Evolutionary conservation across 2,329 filamentous ascomycete species (phyloP).

Genomic region (Paracoccidioides lutzii): DNA sequence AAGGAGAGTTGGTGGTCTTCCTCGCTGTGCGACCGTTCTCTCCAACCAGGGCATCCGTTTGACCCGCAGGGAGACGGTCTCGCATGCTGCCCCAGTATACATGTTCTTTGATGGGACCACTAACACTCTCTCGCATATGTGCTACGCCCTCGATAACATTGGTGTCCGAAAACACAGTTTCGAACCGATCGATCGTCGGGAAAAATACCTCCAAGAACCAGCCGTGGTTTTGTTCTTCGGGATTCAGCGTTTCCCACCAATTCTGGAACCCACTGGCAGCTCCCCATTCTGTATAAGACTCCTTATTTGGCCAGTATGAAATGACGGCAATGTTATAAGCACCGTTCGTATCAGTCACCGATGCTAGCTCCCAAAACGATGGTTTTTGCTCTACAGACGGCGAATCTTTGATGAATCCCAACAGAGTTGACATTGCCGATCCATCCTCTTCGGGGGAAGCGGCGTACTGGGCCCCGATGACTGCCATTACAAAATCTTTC

Average conservation of each 20-base stretch:
- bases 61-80: conserved; percentile 29
- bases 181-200: conserved; percentile 32
- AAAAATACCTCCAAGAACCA: conserved; percentile 35
- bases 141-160: conserved; percentile 29
- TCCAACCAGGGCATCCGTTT: conserved; percentile 25
- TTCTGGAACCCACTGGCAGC: conserved; percentile 22
- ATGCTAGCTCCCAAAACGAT: conserved; percentile 21
- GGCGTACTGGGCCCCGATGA: conserved; percentile 21
- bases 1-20: not conserved
- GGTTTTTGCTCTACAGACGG: conserved; percentile 2
- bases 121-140: conserved; percentile 27
- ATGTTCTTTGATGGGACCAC: conserved; percentile 30
- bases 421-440: conserved; percentile 9
- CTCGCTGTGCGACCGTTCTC: conserved; percentile 7
- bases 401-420: conserved; percentile 6
- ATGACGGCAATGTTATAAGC: conserved; percentile 26
- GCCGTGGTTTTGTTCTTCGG: conserved; percentile 18
- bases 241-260: conserved; percentile 27
- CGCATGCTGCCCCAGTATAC: conserved; percentile 38
- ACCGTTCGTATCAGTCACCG: conserved; percentile 20
- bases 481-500: conserved; percentile 23
- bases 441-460: conserved; percentile 6
- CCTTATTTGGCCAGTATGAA: conserved; percentile 27
- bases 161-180: conserved; percentile 32
- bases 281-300: conserved; percentile 22